phyloP scores from a whole-genome alignment of 2,329 filamentous ascomycete genomes.

The Pseudofabraea citricarpa region DNA sequence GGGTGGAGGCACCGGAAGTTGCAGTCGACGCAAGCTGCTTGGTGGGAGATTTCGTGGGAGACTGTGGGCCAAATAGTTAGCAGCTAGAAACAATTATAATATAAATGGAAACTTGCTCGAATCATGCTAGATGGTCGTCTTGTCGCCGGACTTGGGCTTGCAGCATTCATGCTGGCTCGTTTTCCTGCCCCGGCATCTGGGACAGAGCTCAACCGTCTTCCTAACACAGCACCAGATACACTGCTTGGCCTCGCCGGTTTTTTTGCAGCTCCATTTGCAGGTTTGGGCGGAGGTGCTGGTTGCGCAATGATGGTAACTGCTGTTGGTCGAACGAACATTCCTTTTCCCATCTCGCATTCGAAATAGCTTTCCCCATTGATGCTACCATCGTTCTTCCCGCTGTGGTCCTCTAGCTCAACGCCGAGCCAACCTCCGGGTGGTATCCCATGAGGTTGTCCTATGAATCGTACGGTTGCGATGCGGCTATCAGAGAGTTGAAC shows the following conservation, averaged over 20 bases:
- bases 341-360: constrained; percentile 68
- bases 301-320: constrained; percentile 58
- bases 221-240: constrained; percentile 26
- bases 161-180: constrained; percentile 65
- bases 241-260: constrained; percentile 41
- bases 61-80: constrained; percentile 43
- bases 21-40: constrained; percentile 59
- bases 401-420: constrained; percentile 75
- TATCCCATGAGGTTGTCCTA: constrained; percentile 70
- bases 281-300: constrained; percentile 30
- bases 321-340: constrained; percentile 80
- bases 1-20: constrained; percentile 50
- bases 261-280: constrained; percentile 25
- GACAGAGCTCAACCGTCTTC: constrained; percentile 36
- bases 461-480: constrained; percentile 72
- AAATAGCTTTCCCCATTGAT: constrained; percentile 88
- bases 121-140: constrained; percentile 53
- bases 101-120: constrained; percentile 39
- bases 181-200: constrained; percentile 51
- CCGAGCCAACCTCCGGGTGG: constrained; percentile 83
- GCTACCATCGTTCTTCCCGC: constrained; percentile 90
- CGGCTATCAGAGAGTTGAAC: constrained; percentile 75
- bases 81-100: background rate
- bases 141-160: constrained; percentile 67
- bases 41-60: constrained; percentile 73